These are phyloP conservation scores for Aquilaria malaccensis DNA, from an alignment of 345 rosid genomes.

Conservation along the genomic window DNA sequence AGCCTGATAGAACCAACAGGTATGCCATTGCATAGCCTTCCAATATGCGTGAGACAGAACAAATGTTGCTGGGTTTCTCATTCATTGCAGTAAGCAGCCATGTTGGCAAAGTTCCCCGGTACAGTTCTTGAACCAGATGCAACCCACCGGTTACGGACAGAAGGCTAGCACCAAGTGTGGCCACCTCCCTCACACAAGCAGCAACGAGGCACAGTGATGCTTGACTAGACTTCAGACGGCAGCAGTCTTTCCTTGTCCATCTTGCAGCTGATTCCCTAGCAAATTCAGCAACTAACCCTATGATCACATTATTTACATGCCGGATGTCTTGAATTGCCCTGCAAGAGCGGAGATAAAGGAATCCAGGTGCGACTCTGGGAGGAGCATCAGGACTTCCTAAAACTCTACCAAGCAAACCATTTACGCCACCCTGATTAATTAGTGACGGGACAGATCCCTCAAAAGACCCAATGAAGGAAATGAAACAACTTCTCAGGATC, in stretches of 20 bases:
- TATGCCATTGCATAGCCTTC: slow-evolving; percentile 62
- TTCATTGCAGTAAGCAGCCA: slow-evolving; percentile 42
- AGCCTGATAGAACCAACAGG: slow-evolving; percentile 31
- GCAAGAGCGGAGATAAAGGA: slow-evolving; percentile 51
- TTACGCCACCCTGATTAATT: slow-evolving; percentile 29
- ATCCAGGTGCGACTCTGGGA: slow-evolving; percentile 43
- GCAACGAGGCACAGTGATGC: slow-evolving; percentile 36
- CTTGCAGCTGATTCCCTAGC: slow-evolving; percentile 32
- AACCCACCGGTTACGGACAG: slow-evolving; percentile 40
- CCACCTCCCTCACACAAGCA: slow-evolving; percentile 45
- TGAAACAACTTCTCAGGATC: slow-evolving; percentile 56
- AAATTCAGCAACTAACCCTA: slow-evolving; percentile 41
- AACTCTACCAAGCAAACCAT: slow-evolving; percentile 38
- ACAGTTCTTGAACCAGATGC: slow-evolving; percentile 38
- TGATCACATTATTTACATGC: slow-evolving; percentile 29
- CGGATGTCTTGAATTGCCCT: slow-evolving; percentile 33
- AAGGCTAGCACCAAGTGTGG: slow-evolving; percentile 53
- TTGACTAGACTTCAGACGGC: slow-evolving; percentile 34
- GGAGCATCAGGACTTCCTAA: slow-evolving; percentile 20
- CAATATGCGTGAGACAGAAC: slow-evolving; percentile 24
- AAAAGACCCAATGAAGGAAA: slow-evolving; percentile 39
- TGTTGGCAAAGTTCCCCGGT: slow-evolving; percentile 43
- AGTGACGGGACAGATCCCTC: slow-evolving; percentile 20
- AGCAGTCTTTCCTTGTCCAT: slow-evolving; percentile 19
- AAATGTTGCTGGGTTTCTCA: slow-evolving; percentile 22